Evolutionary conservation across 2,329 filamentous ascomycete species (phyloP).

Genomic region (Aspergillus sclerotialis): DNA sequence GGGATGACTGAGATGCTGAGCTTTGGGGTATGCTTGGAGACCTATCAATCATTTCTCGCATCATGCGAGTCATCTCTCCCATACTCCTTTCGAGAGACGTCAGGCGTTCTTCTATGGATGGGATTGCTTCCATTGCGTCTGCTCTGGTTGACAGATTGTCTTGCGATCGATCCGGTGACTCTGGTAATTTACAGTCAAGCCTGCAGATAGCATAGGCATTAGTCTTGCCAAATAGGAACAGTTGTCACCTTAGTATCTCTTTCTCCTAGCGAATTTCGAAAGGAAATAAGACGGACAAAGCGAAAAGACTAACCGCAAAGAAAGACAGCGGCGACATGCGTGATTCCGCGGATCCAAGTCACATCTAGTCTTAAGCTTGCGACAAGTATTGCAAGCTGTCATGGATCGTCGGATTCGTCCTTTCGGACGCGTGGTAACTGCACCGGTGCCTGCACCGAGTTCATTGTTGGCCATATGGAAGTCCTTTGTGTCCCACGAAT

Average conservation of each 20-base stretch:
- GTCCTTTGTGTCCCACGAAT: slow-evolving; percentile 22
- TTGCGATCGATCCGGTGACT: slow-evolving; percentile 26
- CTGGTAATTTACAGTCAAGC: slow-evolving; percentile 28
- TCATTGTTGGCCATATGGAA: slow-evolving; percentile 16
- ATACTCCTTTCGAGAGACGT: slow-evolving; percentile 25
- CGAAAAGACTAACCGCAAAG: slow-evolving; percentile 23
- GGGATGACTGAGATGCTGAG: slow-evolving; percentile 11
- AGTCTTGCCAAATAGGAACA: too few relatives aligned
- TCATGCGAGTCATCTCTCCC: slow-evolving; percentile 27
- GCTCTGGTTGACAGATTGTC: slow-evolving; percentile 24
- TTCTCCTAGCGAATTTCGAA: too few relatives aligned
- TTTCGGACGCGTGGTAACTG: slow-evolving; percentile 20
- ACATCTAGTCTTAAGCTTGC: slow-evolving; percentile 32
- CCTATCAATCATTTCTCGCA: slow-evolving; percentile 25
- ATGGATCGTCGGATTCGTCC: slow-evolving; percentile 29
- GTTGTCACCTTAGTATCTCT: too few relatives aligned
- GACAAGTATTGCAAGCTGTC: slow-evolving; percentile 31
- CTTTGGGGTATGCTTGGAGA: slow-evolving; percentile 13
- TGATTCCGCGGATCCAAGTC: slow-evolving; percentile 28
- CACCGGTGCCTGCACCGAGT: slow-evolving; percentile 15
- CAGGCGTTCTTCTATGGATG: slow-evolving; percentile 28
- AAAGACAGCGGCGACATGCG: slow-evolving; percentile 30
- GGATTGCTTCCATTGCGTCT: slow-evolving; percentile 22
- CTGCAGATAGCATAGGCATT: slow-evolving; percentile 9
- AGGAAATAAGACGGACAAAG: background rate